Evolutionary conservation across 75 land plant genomes (phyloP).

Genomic region (Cryptomeria japonica): DNA sequence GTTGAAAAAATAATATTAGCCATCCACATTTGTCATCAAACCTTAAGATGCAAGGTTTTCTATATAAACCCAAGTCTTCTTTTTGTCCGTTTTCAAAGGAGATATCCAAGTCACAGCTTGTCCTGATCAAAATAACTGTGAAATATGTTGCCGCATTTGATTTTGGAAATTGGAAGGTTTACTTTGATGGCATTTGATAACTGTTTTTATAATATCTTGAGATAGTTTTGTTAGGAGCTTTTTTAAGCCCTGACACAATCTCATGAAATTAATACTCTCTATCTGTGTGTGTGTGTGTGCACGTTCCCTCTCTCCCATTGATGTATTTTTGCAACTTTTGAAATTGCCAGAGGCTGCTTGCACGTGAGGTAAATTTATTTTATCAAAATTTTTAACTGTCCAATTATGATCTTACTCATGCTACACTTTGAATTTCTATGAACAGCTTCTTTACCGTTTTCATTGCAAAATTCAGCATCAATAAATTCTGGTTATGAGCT

Average conservation of each 20-base stretch:
- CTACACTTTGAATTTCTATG: slow-evolving; percentile 6
- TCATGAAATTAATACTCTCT: neutral
- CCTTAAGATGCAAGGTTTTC: neutral
- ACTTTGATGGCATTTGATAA: neutral
- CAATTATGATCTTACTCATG: neutral
- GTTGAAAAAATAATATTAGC: neutral
- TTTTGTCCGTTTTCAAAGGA: neutral
- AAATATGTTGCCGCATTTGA: neutral
- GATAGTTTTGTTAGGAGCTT: neutral
- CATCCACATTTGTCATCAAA: neutral
- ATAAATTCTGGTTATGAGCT: slow-evolving; percentile 11
- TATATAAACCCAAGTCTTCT: neutral
- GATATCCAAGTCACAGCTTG: neutral
- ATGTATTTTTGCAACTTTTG: neutral
- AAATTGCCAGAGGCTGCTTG: neutral
- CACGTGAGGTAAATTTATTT: neutral
- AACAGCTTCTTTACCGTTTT: slow-evolving; percentile 51
- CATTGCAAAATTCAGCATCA: slow-evolving; percentile 9
- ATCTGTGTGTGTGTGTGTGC: neutral
- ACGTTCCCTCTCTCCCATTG: neutral
- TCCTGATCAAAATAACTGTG: neutral
- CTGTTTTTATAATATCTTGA: neutral
- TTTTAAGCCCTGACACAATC: neutral
- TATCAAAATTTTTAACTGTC: neutral
- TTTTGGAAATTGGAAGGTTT: neutral